Base-by-base conservation (phyloP, 345 rosid species). In the Geranium brycei region DNA sequence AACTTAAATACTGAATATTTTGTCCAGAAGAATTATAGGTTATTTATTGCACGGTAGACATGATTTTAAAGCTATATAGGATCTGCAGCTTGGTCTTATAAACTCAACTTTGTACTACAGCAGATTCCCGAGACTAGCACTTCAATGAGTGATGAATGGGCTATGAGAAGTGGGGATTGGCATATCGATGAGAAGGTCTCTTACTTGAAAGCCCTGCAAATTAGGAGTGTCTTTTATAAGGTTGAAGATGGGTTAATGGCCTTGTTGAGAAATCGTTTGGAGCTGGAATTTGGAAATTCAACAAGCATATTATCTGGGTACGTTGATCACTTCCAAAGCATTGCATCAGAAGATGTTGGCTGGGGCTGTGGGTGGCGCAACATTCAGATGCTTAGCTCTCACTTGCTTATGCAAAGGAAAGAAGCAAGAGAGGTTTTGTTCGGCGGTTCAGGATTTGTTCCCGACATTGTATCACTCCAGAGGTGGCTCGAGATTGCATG, bases 301-400 rank as follows among this genome's bases (percentile, higher is more conserved):
- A 17, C 58, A 1, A 76, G 77, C 62, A 69, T 83, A 30, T 57
- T 90, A 61, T 77, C 82, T 4, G 84, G 88, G 14, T 73, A 66
- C 13, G 80, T 82, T 2, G 88, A 87, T 73, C 96, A 90, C 73
- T 90, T 78, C 61, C 88, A 87, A 63, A 74, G 80, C 70, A 3
- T 55, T 62, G 65, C 62, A n/a, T 72, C 79, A 2, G 82, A 81
- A 62, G 88, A 87, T 69, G 74, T 65, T 63, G 91, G 91, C 5
- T 90, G 96, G 95, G 96, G 95, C 58, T 89, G 95, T 40, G 96
- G 91, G 31, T 87, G 95, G 91, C 81, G 80, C 51, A 89, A 89
- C 72, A 83, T 85, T 51, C 96, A 89, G 66, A 87, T 89, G 88
- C 83, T 85, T 17, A 67, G 79, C 64, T 89, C 96, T 66, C 81